Evolutionary conservation across 2,329 filamentous ascomycete genomes (phyloP).

Genomic region (Fusarium scirpi): DNA sequence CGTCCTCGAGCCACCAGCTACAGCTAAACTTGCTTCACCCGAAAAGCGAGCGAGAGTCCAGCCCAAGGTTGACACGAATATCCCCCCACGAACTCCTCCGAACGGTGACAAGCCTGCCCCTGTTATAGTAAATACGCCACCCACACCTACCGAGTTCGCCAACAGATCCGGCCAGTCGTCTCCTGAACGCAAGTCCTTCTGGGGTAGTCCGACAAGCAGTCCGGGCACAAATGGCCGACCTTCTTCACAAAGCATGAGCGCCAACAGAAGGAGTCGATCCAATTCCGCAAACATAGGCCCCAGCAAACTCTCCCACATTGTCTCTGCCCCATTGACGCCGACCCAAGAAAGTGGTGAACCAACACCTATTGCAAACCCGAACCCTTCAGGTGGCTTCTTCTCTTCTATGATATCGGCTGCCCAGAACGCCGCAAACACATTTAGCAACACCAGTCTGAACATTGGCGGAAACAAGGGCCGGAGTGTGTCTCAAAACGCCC

Average conservation of each 20-base stretch:
- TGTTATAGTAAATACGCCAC: slow-evolving; percentile 73
- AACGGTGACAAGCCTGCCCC: slow-evolving; percentile 59
- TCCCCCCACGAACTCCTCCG: slow-evolving; percentile 62
- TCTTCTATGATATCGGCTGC: slow-evolving; percentile 92
- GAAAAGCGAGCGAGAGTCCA: slow-evolving; percentile 47
- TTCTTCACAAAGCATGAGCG: slow-evolving; percentile 75
- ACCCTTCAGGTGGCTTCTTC: slow-evolving; percentile 78
- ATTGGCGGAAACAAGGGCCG: slow-evolving; percentile 60
- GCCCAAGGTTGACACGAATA: slow-evolving; percentile 49
- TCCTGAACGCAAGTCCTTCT: slow-evolving; percentile 48
- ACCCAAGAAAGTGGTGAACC: slow-evolving; percentile 74
- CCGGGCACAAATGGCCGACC: slow-evolving; percentile 66
- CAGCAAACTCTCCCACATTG: slow-evolving; percentile 87
- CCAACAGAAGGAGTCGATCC: slow-evolving; percentile 70
- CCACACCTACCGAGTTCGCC: slow-evolving; percentile 68
- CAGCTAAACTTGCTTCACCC: slow-evolving; percentile 48
- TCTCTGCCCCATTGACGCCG: slow-evolving; percentile 79
- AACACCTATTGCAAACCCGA: slow-evolving; percentile 67
- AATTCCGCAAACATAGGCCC: slow-evolving; percentile 70
- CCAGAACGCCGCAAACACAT: slow-evolving; percentile 85
- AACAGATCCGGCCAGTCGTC: slow-evolving; percentile 41
- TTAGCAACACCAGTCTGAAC: slow-evolving; percentile 72
- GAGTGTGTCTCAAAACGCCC: slow-evolving; percentile 40
- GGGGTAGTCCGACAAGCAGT: slow-evolving; percentile 44
- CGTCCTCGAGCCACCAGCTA: slow-evolving; percentile 48